These are phyloP conservation scores for Danielozyma ontarioensis DNA, from an alignment of 805 yeast species.

Conservation along the genomic window DNA sequence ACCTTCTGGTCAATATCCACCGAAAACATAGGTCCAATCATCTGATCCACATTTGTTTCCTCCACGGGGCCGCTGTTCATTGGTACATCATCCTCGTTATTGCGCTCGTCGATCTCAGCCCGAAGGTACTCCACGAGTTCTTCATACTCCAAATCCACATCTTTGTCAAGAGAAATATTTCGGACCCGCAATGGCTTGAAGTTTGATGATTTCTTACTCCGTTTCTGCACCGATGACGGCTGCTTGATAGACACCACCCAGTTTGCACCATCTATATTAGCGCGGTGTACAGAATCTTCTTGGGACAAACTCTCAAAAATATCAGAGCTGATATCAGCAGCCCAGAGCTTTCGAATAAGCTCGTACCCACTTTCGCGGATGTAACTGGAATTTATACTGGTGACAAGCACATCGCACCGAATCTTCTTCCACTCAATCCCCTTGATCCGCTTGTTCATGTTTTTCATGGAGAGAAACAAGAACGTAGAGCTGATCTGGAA, in stretches of 20 bases:
- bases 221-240: slow-evolving; percentile 33
- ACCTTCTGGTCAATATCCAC: slow-evolving; percentile 50
- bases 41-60: slow-evolving; percentile 10
- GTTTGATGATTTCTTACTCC: slow-evolving; percentile 33
- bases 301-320: slow-evolving; percentile 25
- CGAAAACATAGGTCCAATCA: slow-evolving; percentile 14
- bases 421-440: slow-evolving; percentile 1
- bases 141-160: slow-evolving; percentile 65
- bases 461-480: slow-evolving; percentile 32
- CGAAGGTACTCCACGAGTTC: slow-evolving; percentile 47
- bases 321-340: slow-evolving; percentile 75
- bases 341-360: slow-evolving; percentile 66
- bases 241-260: slow-evolving; percentile 80
- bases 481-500: slow-evolving; percentile 63
- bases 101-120: slow-evolving; percentile 22
- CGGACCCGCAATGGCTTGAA: slow-evolving; percentile 76
- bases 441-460: slow-evolving; percentile 12
- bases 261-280: slow-evolving; percentile 64
- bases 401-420: slow-evolving; percentile 78
- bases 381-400: slow-evolving; percentile 56
- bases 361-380: slow-evolving; percentile 60
- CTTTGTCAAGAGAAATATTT: slow-evolving; percentile 55
- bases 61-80: slow-evolving; percentile 12
- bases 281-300: slow-evolving; percentile 64
- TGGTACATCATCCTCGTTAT: slow-evolving; percentile 16